Evolutionary conservation across 352 stramenopile genomes (phyloP).

Genomic region (Phytopythium ostracodes): DNA sequence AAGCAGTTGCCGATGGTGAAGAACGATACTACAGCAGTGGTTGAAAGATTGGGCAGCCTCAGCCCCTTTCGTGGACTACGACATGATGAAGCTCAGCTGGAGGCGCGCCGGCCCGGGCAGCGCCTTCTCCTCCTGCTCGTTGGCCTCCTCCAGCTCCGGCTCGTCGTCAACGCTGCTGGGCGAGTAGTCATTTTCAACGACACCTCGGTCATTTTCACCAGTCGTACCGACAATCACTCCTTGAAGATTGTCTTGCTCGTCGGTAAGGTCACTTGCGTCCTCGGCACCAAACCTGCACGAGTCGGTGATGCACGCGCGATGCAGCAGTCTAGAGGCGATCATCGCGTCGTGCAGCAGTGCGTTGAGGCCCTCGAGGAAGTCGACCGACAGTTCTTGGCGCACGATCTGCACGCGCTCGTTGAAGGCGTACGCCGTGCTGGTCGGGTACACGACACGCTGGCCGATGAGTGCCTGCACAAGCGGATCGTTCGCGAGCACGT

Average conservation of each 20-base stretch:
- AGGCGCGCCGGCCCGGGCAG: neutral
- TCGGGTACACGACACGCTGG: slow-evolving; percentile 46
- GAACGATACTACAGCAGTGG: no score
- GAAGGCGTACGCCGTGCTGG: slow-evolving; percentile 53
- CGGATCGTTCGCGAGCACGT: slow-evolving; percentile 47
- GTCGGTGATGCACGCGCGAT: slow-evolving; percentile 30
- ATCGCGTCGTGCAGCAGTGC: slow-evolving; percentile 22
- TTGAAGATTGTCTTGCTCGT: neutral
- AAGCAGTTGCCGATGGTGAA: no score
- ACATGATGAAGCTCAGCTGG: slow-evolving; percentile 14
- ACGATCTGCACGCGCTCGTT: slow-evolving; percentile 43
- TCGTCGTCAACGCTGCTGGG: neutral
- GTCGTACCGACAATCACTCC: neutral
- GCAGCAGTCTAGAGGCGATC: slow-evolving; percentile 26
- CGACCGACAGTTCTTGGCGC: slow-evolving; percentile 45
- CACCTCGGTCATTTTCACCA: neutral
- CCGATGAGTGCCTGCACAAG: slow-evolving; percentile 56
- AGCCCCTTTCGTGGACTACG: no score
- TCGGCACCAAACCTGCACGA: slow-evolving; percentile 16
- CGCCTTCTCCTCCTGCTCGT: neutral
- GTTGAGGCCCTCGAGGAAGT: slow-evolving; percentile 52
- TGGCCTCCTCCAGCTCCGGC: neutral
- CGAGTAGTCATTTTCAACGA: neutral
- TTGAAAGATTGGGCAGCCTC: neutral
- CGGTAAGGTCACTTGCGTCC: neutral